Evolutionary conservation across 2,329 filamentous ascomycete species (phyloP).

Genomic region (Neofusicoccum parvum): DNA sequence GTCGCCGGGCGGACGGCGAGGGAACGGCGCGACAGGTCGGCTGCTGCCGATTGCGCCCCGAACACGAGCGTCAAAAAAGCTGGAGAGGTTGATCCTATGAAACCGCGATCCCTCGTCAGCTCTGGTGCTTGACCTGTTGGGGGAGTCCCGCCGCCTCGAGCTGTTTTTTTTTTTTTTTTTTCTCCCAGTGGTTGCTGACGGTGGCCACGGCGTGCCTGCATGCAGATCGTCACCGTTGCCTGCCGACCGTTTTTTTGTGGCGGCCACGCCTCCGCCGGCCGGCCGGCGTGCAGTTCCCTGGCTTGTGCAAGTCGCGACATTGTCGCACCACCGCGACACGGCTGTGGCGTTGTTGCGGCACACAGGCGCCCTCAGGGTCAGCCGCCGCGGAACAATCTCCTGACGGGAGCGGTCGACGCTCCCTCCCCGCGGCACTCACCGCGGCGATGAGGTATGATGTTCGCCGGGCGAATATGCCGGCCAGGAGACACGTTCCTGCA

Average conservation of each 20-base stretch:
- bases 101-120: background rate
- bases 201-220: background rate
- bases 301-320: background rate
- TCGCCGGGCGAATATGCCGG: too few species aligned
- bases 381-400: background rate
- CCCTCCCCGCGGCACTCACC: background rate
- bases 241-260: background rate
- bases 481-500: background rate
- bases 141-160: background rate
- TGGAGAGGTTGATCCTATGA: background rate
- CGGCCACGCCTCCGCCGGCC: background rate
- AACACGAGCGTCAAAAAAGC: background rate
- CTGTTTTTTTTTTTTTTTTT: background rate
- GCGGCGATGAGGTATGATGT: background rate
- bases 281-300: background rate
- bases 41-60: background rate
- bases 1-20: background rate
- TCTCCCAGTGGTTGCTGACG: background rate
- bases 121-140: too few species aligned
- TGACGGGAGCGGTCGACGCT: background rate
- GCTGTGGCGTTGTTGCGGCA: constrained; percentile 9
- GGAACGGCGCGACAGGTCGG: background rate
- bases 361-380: background rate
- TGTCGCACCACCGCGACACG: constrained; percentile 14
- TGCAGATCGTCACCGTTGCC: background rate